Base-by-base conservation (phyloP, 2,329 filamentous ascomycete species). In the Claviceps sp. region DNA sequence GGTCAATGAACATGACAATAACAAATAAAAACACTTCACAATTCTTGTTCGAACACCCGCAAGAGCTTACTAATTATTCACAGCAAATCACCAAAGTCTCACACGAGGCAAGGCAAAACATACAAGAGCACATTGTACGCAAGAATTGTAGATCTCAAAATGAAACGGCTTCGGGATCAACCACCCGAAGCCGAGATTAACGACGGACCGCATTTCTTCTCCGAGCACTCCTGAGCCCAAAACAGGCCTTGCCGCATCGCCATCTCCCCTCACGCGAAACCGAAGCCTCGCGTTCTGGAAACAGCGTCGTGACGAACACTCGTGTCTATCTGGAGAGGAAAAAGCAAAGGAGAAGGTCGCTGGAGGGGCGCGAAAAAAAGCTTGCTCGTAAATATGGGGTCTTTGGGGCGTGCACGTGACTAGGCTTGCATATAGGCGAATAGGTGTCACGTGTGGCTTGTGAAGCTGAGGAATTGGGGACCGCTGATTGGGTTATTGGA, bases 61-160 rank as follows among this genome's bases (percentile, higher is more conserved):
- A 29, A 29, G 26, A 23, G 37, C 37, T 20, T 20, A 20, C 20
- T n/a, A 23, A 23, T 14, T 1, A n/a, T 2, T n/a, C 38, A 17
- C 37, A n/a, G 14, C 37, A 4, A 14, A 6, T 4, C 13, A 34
- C 29, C 29, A 34, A 11, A 34, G 29, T 11, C 4, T 4, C 9
- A 34, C 22, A 4, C 5, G 1, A 16, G 23, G 2, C 20, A 8
- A 14, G 22, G 6, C 34, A 23, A 16, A 6, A 45, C 13, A 29
- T 23, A 45, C 9, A 34, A 29, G 2, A 6, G n/a, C 44, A 46
- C 4, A 17, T 3, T 3, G 4, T 1, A 45, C 23, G 5, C 11
- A 51, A 54, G 55, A 67, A n/a, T 73, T 77, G 74, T 77, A 75
- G 74, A 77, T 77, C 74, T 74, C 73, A 69, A 69, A 74, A 75